phyloP scores from a whole-genome alignment of 495 filamentous ascomycete species.

The Tuber melanosporum region DNA sequence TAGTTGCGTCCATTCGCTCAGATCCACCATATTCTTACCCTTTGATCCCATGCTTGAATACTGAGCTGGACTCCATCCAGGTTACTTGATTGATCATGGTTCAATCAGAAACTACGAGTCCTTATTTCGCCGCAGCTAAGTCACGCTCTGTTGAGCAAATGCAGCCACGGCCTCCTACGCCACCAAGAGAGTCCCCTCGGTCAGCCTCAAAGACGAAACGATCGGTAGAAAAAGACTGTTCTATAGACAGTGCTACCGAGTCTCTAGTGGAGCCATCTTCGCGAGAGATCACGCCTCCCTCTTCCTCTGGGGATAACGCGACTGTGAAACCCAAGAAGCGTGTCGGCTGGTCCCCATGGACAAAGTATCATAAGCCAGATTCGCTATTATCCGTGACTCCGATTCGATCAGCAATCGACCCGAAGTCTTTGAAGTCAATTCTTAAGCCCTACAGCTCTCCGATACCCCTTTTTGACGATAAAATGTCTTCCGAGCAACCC shows the following conservation, averaged over 20 bases:
- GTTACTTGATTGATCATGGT: conserved; percentile 18
- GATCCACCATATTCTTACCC: not conserved
- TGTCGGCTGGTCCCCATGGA: conserved; percentile 68
- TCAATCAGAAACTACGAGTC: conserved; percentile 20
- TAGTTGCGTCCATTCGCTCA: not conserved
- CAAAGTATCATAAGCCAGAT: conserved; percentile 60
- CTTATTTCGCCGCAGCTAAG: conserved; percentile 26
- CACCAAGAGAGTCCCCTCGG: conserved; percentile 38
- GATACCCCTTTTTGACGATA: conserved; percentile 39
- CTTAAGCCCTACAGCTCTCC: conserved; percentile 59
- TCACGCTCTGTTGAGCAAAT: conserved; percentile 24
- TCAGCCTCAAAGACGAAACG: conserved; percentile 20
- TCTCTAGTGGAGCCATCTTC: conserved; percentile 34
- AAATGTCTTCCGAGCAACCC: conserved; percentile 18
- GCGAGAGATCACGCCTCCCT: conserved; percentile 51
- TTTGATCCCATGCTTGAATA: not conserved
- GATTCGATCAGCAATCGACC: conserved; percentile 49
- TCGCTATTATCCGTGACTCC: conserved; percentile 47
- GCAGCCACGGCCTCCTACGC: conserved; percentile 34
- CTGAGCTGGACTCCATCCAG: not conserved
- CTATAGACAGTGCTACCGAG: conserved; percentile 22
- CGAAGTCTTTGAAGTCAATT: conserved; percentile 74
- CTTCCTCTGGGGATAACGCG: conserved; percentile 58
- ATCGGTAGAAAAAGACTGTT: conserved; percentile 12
- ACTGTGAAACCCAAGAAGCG: conserved; percentile 54